These are phyloP conservation scores for Yamadazyma conglobata DNA, from an alignment of 1,139 yeast genomes.

Conservation along the genomic window DNA sequence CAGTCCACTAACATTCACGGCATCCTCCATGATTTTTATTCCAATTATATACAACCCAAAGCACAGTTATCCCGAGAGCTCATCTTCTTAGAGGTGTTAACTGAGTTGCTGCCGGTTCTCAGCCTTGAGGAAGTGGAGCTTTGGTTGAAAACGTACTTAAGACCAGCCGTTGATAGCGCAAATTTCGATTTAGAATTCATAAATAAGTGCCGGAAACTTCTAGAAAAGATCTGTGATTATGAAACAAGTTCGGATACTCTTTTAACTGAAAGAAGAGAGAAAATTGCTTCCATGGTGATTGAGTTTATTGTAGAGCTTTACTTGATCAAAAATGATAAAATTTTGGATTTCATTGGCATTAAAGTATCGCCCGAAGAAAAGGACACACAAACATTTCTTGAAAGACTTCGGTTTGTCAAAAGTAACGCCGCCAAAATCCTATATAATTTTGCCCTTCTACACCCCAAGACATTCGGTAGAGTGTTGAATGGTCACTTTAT, in stretches of 20 bases:
- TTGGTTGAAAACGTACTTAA: conserved; percentile 54
- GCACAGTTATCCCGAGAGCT: conserved; percentile 34
- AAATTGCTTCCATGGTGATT: conserved; percentile 25
- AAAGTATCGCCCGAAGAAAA: conserved; percentile 17
- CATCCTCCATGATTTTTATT: conserved; percentile 45
- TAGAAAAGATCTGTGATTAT: conserved; percentile 27
- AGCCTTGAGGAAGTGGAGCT: conserved; percentile 36
- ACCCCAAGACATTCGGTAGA: conserved; percentile 30
- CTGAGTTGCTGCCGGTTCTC: conserved; percentile 35
- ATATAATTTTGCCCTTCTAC: conserved; percentile 34
- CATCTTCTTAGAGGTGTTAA: conserved; percentile 46
- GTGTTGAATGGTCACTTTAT: conserved; percentile 31
- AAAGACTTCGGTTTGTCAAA: conserved; percentile 47
- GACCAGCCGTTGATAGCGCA: conserved; percentile 60
- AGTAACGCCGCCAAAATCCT: conserved; percentile 41
- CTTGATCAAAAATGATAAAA: conserved; percentile 16
- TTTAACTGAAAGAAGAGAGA: conserved; percentile 20
- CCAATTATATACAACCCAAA: conserved; percentile 31
- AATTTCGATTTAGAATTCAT: conserved; percentile 46
- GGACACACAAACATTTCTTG: conserved; percentile 36
- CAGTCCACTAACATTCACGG: conserved; percentile 45
- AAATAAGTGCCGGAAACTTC: conserved; percentile 38
- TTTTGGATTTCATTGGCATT: conserved; percentile 19
- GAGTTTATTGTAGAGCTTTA: conserved; percentile 29
- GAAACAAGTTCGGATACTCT: conserved; percentile 25